phyloP scores from a whole-genome alignment of 768 basidiomycete species.

The Phanerochaete sordida region DNA sequence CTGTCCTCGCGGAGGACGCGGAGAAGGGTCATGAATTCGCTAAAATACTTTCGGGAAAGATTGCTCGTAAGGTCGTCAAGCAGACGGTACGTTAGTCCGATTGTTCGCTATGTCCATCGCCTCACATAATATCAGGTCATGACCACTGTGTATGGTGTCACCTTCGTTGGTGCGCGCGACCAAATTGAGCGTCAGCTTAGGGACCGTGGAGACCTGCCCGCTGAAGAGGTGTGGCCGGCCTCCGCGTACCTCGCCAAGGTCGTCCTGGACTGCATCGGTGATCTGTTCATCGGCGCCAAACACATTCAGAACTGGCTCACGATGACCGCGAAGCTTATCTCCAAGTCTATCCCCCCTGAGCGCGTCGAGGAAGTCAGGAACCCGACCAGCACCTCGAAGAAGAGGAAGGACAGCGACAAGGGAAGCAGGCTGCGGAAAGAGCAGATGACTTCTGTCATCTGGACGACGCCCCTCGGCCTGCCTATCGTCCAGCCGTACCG shows the following conservation, averaged over 20 bases:
- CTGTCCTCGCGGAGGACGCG: conserved; percentile 54
- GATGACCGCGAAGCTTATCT: conserved; percentile 75
- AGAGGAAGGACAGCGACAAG: not conserved
- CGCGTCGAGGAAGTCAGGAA: conserved; percentile 44
- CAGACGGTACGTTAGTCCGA: conserved; percentile 65
- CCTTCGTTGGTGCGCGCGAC: conserved; percentile 89
- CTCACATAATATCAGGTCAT: conserved; percentile 58
- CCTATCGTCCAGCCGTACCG: conserved; percentile 97
- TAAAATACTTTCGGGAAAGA: conserved; percentile 62
- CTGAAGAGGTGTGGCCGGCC: conserved; percentile 70
- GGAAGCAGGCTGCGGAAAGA: conserved; percentile 61
- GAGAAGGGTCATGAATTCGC: conserved; percentile 48
- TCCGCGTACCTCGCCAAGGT: conserved; percentile 80
- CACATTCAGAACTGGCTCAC: conserved; percentile 91
- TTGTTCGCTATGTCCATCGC: not conserved
- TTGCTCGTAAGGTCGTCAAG: conserved; percentile 94
- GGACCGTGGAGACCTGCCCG: conserved; percentile 58
- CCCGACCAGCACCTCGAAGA: conserved; percentile 17
- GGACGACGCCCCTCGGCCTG: conserved; percentile 94
- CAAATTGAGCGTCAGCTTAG: conserved; percentile 90
- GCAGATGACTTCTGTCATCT: conserved; percentile 93
- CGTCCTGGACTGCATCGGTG: conserved; percentile 80
- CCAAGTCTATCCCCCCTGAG: conserved; percentile 79
- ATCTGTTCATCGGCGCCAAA: conserved; percentile 91
- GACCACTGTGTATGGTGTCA: conserved; percentile 99